A percentile compares a stretch with the other conserved stretches of the same genome.
Conservation (phyloP, 176 grass and related monocot genomes). For the Zoysia pacifica region DNA sequence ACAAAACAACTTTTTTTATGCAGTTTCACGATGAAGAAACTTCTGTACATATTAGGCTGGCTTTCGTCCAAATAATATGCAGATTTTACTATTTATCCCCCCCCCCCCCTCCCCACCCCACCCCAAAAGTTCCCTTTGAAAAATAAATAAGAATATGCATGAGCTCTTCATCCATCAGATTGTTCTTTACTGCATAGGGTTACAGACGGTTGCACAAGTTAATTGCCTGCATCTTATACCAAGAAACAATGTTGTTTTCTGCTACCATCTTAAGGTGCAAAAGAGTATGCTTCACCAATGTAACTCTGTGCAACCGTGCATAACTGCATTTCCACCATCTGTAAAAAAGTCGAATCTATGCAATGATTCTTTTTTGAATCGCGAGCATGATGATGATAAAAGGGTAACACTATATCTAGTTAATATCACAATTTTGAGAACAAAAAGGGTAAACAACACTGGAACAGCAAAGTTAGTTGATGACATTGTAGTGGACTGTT, state of each 20-base stretch:
- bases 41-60: background rate
- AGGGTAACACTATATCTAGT: background rate
- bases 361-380: background rate
- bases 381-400: conserved; percentile 21
- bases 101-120: too few relatives aligned
- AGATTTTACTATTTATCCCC: background rate
- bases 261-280: background rate
- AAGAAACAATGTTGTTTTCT: conserved; percentile 5
- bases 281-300: conserved; percentile 9
- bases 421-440: conserved; percentile 8
- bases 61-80: background rate
- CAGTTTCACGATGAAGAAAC: conserved; percentile 13
- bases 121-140: background rate
- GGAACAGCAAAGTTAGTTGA: background rate
- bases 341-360: background rate
- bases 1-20: background rate
- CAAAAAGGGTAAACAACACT: background rate
- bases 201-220: background rate
- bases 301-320: background rate
- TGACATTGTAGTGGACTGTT: background rate
- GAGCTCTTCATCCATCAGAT: conserved; percentile 9
- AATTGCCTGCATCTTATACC: conserved; percentile 19
- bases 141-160: conserved; percentile 16
- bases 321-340: conserved; percentile 2
- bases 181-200: background rate